Evolutionary conservation across 2,329 filamentous ascomycete species (phyloP).

Genomic region (Arthrinium phaeospermum): DNA sequence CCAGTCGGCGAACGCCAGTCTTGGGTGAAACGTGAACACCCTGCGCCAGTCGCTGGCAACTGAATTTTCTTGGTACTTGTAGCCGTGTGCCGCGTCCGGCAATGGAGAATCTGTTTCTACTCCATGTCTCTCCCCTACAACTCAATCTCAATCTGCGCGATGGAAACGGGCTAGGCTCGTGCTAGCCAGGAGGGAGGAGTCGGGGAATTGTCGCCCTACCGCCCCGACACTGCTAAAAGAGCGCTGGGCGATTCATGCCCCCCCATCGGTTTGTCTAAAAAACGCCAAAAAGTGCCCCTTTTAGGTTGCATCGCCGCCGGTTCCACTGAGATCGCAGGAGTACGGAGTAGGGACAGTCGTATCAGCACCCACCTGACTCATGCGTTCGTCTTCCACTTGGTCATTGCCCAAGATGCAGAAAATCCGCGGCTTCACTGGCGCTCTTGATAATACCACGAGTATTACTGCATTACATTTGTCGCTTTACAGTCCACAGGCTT

Average conservation of each 20-base stretch:
- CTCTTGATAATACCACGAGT: too few species aligned
- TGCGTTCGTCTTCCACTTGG: background rate
- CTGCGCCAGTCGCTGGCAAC: background rate
- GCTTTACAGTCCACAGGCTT: too few species aligned
- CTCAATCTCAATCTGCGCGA: background rate
- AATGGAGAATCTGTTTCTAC: background rate
- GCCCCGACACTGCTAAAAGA: background rate
- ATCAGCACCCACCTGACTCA: background rate
- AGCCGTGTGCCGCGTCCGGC: too few species aligned
- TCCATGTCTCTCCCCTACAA: background rate
- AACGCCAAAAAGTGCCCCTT: background rate
- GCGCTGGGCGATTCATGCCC: background rate
- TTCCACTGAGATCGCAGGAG: background rate
- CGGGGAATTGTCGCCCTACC: background rate
- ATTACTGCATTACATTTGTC: too few species aligned
- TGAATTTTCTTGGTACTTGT: background rate
- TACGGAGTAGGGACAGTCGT: background rate
- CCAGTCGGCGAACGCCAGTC: background rate
- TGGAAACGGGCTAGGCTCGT: background rate
- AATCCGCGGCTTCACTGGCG: too few species aligned
- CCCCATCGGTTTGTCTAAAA: background rate
- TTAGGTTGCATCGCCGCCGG: background rate
- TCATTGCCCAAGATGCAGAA: background rate
- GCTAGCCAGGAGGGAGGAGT: background rate
- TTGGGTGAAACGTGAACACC: background rate